These are phyloP conservation scores for Trichocladium antarcticum DNA, from an alignment of 495 filamentous ascomycete species.

Conservation along the genomic window DNA sequence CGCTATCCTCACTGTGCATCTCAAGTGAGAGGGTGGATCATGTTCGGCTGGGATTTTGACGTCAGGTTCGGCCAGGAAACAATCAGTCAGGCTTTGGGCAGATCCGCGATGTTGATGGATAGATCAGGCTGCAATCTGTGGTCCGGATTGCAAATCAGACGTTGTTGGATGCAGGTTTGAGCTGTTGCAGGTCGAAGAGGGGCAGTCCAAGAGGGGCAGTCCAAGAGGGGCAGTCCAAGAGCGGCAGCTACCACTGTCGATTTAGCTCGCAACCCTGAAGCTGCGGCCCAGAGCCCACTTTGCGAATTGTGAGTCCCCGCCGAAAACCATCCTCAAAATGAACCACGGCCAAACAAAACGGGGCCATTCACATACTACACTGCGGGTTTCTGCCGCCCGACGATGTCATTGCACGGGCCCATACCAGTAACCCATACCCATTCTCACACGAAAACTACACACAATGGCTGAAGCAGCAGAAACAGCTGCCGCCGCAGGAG, in stretches of 20 bases:
- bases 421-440: no score
- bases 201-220: neutral
- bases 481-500: slow-evolving; percentile 21
- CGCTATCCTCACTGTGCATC: slow-evolving; percentile 15
- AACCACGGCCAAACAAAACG: slow-evolving; percentile 12
- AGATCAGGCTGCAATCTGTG: no score
- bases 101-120: no score
- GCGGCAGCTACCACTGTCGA: slow-evolving; percentile 4
- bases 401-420: slow-evolving; percentile 25
- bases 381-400: slow-evolving; percentile 14
- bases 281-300: slow-evolving; percentile 17
- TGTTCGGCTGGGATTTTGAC: neutral
- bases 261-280: slow-evolving; percentile 6
- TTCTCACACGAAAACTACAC: slow-evolving; percentile 21
- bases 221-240: neutral
- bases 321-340: slow-evolving; percentile 15
- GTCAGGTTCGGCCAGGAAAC: no score
- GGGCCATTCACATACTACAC: slow-evolving; percentile 1
- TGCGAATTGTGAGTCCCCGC: slow-evolving; percentile 23
- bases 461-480: slow-evolving; percentile 37
- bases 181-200: no score
- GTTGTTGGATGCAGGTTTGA: no score
- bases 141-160: no score
- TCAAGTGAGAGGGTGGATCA: neutral
- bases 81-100: no score